phyloP scores from a whole-genome alignment of 345 rosid genomes.

The Gossypium bickii region DNA sequence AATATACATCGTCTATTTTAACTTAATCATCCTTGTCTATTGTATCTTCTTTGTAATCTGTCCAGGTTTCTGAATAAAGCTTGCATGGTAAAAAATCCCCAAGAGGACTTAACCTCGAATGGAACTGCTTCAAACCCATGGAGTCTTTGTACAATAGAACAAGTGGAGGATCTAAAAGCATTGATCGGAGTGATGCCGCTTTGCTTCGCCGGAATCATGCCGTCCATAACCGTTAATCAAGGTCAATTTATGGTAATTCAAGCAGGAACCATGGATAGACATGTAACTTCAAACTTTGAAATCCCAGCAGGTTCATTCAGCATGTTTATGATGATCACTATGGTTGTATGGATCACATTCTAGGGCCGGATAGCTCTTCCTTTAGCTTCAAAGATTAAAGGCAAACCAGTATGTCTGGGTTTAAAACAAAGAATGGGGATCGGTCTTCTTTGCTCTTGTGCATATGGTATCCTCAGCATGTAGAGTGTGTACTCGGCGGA shows the following conservation, averaged over 20 bases:
- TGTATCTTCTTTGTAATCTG: not conserved
- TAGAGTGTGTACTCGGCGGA: constrained; percentile 35
- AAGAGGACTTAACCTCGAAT: constrained; percentile 31
- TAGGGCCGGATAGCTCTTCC: constrained; percentile 43
- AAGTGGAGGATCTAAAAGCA: constrained; percentile 62
- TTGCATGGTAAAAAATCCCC: constrained; percentile 33
- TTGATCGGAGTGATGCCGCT: constrained; percentile 42
- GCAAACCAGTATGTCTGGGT: constrained; percentile 29
- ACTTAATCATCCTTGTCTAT: no score
- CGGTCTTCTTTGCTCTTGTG: constrained; percentile 29
- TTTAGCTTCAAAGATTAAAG: constrained; percentile 29
- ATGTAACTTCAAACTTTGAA: constrained; percentile 37
- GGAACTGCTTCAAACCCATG: constrained; percentile 34
- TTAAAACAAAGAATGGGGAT: constrained; percentile 48
- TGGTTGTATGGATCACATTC: constrained; percentile 33
- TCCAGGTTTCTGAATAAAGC: constrained; percentile 45
- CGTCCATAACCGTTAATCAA: constrained; percentile 30
- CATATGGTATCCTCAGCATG: constrained; percentile 30
- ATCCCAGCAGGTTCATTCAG: constrained; percentile 48
- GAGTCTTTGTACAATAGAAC: constrained; percentile 50
- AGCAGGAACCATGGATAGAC: constrained; percentile 49
- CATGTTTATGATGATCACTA: constrained; percentile 29
- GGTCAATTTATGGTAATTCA: constrained; percentile 34
- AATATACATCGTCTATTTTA: no score
- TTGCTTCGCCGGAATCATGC: constrained; percentile 53